Conservation (phyloP, 208 protist genomes). For the Leishmania braziliensis region DNA sequence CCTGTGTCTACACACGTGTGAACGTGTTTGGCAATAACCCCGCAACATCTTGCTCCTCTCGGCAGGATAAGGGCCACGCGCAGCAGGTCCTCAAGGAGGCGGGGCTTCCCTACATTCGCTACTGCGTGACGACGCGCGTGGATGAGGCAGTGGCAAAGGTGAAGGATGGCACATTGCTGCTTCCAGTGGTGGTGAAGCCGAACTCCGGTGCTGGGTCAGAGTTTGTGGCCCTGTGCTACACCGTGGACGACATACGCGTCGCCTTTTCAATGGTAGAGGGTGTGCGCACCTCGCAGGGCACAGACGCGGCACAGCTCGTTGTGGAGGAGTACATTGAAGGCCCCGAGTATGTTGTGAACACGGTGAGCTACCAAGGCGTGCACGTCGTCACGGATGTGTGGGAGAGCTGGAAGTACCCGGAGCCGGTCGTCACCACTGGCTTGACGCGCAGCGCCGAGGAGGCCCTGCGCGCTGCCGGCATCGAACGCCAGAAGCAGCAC, state of each 20-base stretch:
- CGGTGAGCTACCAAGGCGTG: slow-evolving; percentile 69
- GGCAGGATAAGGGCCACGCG: slow-evolving; percentile 72
- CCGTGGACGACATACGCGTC: slow-evolving; percentile 43
- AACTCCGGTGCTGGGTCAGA: slow-evolving; percentile 78
- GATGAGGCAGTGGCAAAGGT: slow-evolving; percentile 35
- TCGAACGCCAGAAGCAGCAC: slow-evolving; percentile 10
- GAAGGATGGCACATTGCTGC: slow-evolving; percentile 35
- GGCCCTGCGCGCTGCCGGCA: slow-evolving; percentile 8
- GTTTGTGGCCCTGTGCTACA: slow-evolving; percentile 82
- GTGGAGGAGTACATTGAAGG: slow-evolving; percentile 91
- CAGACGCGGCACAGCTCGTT: slow-evolving; percentile 58
- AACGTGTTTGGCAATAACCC: slow-evolving; percentile 65
- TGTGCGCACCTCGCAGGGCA: slow-evolving; percentile 51
- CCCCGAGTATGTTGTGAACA: slow-evolving; percentile 86
- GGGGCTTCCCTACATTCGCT: slow-evolving; percentile 70
- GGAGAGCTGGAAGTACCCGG: slow-evolving; percentile 81
- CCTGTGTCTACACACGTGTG: slow-evolving; percentile 8
- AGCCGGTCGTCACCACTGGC: slow-evolving; percentile 44
- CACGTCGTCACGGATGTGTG: slow-evolving; percentile 88
- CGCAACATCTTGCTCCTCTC: slow-evolving; percentile 47
- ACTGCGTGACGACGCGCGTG: slow-evolving; percentile 32
- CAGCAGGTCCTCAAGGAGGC: slow-evolving; percentile 55
- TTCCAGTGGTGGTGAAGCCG: slow-evolving; percentile 88
- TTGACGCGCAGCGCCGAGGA: slow-evolving; percentile 37
- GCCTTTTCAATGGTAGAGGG: slow-evolving; percentile 52